These are phyloP conservation scores for Malassezia slooffiae DNA, from an alignment of 1,284 basidiomycete species.

Conservation along the genomic window DNA sequence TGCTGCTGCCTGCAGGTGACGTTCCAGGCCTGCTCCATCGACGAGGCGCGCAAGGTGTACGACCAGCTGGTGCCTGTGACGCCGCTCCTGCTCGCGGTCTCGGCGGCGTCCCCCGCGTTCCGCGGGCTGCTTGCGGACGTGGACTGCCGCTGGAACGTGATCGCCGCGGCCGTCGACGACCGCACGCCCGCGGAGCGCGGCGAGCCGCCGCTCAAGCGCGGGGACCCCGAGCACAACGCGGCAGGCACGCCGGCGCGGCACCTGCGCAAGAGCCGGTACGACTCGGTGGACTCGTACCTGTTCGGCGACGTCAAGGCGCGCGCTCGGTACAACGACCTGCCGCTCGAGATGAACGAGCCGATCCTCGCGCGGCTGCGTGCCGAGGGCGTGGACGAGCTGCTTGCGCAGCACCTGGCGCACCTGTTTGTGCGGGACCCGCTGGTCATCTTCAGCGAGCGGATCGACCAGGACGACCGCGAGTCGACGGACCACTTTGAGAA, in stretches of 20 bases:
- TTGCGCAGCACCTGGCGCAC: constrained; percentile 86
- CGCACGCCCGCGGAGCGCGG: constrained; percentile 88
- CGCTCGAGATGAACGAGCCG: constrained; percentile 63
- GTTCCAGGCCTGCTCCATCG: constrained; percentile 87
- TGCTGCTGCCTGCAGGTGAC: constrained; percentile 96
- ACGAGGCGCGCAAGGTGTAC: constrained; percentile 82
- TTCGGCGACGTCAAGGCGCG: constrained; percentile 68
- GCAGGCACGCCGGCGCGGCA: constrained; percentile 30
- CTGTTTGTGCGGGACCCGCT: constrained; percentile 95
- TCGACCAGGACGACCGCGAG: constrained; percentile 74
- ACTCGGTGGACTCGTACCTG: constrained; percentile 87
- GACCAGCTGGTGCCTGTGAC: constrained; percentile 87
- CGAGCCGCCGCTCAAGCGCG: constrained; percentile 47
- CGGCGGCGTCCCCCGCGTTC: constrained; percentile 86
- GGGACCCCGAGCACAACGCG: constrained; percentile 6
- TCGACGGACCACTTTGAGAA: constrained; percentile 99
- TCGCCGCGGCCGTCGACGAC: constrained; percentile 92
- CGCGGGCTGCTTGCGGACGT: constrained; percentile 89
- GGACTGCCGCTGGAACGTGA: constrained; percentile 96
- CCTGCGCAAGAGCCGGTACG: constrained; percentile 93
- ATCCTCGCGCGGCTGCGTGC: constrained; percentile 45
- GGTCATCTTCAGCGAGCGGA: constrained; percentile 85
- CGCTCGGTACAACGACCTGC: constrained; percentile 82
- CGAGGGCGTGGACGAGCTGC: constrained; percentile 66
- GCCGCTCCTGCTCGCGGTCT: constrained; percentile 89